Evolutionary conservation across 164 flowering plant species (phyloP), one percentile per base, ranked within the genome.

Genomic region (Magnolia sinica): DNA sequence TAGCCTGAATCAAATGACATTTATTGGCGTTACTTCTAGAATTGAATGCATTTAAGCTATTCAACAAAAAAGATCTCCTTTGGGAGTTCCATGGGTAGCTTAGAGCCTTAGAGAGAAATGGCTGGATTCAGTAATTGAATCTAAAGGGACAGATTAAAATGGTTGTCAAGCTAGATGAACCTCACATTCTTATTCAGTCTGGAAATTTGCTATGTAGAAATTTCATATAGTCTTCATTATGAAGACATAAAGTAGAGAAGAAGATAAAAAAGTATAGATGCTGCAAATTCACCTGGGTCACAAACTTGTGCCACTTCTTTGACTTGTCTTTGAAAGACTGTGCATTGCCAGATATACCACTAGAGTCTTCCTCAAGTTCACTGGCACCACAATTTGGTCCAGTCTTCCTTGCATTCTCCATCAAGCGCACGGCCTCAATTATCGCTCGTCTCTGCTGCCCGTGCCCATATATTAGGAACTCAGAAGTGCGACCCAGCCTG

Each of bases 401-500:
- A 59, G 69, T 80, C 51, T 84, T 89, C 49, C 24, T 71, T 75
- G 76, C 88, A 69, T 78, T 86, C 77, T 93, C 97, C 45, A 81
- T 79, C 79, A 95, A 74, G 45, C 99, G 88, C 74, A 91, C 85
- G 24, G 98, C 95, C 85, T 95, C 99, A 79, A 91, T 89, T 66
- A 93, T 81, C 73, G 99, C 96, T 85, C 90, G 87, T 79, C 96
- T 90, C 77, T 95, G 99, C 76, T 93, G 99, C 61, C 93, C 97
- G 78, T 90, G 92, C 70, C 98, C 98, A 85, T 90, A 95, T 76
- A 95, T 85, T 70, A 87, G 83, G 78, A 95, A 95, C 18, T 93
- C 99, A 55, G 95, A 50, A 64, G 98, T 93, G 37, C 96, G 96
- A 52, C 82, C 93, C 77, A 95, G 81, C 89, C 99, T 95, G 76